Evolutionary conservation across 768 basidiomycete species (phyloP).

Genomic region (Artomyces pyxidatus): DNA sequence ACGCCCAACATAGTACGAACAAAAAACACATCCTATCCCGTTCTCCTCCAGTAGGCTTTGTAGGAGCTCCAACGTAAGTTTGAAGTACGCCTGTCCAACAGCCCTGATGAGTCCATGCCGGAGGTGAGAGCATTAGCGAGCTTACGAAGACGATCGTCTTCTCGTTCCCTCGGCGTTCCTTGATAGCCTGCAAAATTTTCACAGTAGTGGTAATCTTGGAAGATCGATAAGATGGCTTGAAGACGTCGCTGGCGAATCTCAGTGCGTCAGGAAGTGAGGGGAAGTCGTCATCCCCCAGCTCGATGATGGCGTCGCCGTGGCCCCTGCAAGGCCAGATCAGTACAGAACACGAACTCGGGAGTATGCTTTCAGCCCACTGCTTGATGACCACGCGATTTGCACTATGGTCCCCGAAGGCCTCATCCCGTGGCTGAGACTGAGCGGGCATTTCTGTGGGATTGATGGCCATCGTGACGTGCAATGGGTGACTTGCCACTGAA

Average conservation of each 20-base stretch:
- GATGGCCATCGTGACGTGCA: background rate
- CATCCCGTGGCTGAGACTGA: too few species aligned
- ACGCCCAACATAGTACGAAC: background rate
- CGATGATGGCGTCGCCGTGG: too few species aligned
- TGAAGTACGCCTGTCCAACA: background rate
- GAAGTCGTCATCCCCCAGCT: background rate
- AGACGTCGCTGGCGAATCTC: background rate
- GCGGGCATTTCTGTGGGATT: too few species aligned
- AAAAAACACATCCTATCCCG: background rate
- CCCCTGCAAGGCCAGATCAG: too few species aligned
- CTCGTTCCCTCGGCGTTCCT: background rate
- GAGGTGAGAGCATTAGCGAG: too few species aligned
- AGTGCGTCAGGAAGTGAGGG: background rate
- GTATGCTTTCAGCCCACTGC: too few species aligned
- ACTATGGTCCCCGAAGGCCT: too few species aligned
- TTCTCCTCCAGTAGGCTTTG: background rate
- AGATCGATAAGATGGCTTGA: background rate
- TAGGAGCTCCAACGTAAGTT: background rate
- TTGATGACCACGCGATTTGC: too few species aligned
- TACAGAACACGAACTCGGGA: too few species aligned
- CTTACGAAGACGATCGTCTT: conserved; percentile 9
- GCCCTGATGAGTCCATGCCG: too few species aligned
- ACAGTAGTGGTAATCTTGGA: background rate
- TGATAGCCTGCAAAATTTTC: background rate
- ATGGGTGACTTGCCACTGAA: background rate